Conservation (phyloP, 331 rosid genomes). For the Quercus lobata region DNA sequence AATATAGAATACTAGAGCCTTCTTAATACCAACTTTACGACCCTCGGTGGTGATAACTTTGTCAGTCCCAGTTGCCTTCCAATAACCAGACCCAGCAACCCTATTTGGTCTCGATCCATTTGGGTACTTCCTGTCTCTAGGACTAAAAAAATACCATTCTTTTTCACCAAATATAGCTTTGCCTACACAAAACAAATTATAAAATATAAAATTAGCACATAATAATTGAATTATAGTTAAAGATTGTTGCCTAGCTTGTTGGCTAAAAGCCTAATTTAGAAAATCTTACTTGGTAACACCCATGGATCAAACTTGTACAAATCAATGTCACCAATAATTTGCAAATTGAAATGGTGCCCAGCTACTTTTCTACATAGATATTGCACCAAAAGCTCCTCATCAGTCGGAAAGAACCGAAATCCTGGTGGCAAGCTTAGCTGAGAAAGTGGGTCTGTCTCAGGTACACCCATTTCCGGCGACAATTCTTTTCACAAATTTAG, state of each 20-base stretch:
- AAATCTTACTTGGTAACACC: conserved; percentile 71
- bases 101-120: conserved; percentile 92
- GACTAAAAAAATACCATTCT: conserved; percentile 96
- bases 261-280: too few relatives aligned
- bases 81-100: conserved; percentile 92
- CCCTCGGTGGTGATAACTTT: conserved; percentile 73
- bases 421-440: conserved; percentile 90
- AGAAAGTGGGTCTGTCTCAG: conserved; percentile 58
- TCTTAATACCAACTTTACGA: conserved; percentile 81
- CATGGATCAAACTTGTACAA: conserved; percentile 93
- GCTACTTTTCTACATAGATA: conserved; percentile 90
- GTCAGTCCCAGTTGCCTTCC: conserved; percentile 99
- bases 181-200: conserved; percentile 34
- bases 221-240: too few relatives aligned
- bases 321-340: conserved; percentile 75
- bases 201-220: neutral
- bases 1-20: conserved; percentile 82
- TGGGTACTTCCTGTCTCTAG: conserved; percentile 88
- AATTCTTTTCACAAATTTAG: neutral
- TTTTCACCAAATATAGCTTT: conserved; percentile 89
- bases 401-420: conserved; percentile 87
- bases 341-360: conserved; percentile 74
- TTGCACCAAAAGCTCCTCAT: conserved; percentile 92
- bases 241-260: neutral
- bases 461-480: conserved; percentile 49